Evolutionary conservation across 257 asterid species (phyloP).

Genomic region (Fraxinus anomala): DNA sequence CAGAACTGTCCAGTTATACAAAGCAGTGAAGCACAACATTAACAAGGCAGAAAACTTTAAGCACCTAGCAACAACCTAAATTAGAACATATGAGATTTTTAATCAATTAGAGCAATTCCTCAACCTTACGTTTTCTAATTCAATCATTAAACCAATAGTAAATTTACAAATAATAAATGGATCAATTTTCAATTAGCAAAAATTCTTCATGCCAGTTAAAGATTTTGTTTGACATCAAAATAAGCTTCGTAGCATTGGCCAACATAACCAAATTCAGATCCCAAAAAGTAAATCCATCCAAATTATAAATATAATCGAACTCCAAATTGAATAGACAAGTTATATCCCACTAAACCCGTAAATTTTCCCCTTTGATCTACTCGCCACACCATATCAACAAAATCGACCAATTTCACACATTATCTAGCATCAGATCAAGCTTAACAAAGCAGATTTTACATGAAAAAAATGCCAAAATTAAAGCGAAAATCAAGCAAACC

Average conservation of each 20-base stretch:
- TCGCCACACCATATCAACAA: constrained; percentile 22
- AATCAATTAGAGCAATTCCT: neutral
- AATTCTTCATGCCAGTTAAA: neutral
- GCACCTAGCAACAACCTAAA: neutral
- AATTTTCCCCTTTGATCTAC: constrained; percentile 34
- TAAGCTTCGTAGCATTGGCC: neutral
- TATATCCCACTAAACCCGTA: constrained; percentile 5
- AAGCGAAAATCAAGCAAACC: constrained; percentile 39
- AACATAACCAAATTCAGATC: neutral
- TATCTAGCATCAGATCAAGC: constrained; percentile 27
- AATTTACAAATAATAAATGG: neutral
- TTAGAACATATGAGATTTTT: neutral
- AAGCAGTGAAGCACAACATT: neutral
- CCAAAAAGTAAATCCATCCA: neutral
- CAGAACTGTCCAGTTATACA: neutral
- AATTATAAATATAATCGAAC: neutral
- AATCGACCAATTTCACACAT: neutral
- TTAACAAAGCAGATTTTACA: neutral
- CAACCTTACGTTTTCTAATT: neutral
- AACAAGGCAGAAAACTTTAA: neutral
- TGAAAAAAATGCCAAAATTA: constrained; percentile 2
- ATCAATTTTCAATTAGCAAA: neutral
- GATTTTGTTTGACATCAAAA: neutral
- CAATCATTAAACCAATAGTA: neutral
- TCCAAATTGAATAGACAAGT: neutral